These are phyloP conservation scores for Alternaria sp. DNA, from an alignment of 2,329 filamentous ascomycete genomes.

Conservation along the genomic window DNA sequence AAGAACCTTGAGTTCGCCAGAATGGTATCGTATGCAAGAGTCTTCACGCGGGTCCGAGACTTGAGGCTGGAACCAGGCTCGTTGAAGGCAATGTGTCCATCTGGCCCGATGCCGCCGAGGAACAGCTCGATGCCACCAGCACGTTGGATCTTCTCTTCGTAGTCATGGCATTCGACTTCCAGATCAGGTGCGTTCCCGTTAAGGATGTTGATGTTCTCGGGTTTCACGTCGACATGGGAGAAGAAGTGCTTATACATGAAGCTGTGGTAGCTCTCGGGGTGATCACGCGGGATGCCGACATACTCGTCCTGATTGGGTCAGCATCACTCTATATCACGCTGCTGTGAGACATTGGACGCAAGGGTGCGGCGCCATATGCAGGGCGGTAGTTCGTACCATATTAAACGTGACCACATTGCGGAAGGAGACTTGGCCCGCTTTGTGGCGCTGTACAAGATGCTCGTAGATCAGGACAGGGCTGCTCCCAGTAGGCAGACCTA, in stretches of 20 bases:
- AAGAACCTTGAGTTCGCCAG: constrained; percentile 87
- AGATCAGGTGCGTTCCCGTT: constrained; percentile 80
- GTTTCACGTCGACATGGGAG: constrained; percentile 80
- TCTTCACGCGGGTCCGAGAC: constrained; percentile 83
- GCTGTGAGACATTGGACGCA: constrained; percentile 26
- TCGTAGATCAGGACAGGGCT: constrained; percentile 81
- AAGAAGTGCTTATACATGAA: constrained; percentile 97
- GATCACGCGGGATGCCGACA: constrained; percentile 79
- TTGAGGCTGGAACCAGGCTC: constrained; percentile 81
- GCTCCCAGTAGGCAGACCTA: constrained; percentile 83
- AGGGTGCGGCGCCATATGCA: constrained; percentile 17
- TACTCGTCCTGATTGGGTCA: constrained; percentile 73
- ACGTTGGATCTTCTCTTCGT: constrained; percentile 77
- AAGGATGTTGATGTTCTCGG: constrained; percentile 82
- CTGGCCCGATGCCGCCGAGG: constrained; percentile 82
- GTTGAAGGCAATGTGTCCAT: constrained; percentile 91
- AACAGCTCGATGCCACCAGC: constrained; percentile 85
- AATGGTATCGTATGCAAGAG: constrained; percentile 84
- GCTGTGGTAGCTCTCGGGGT: constrained; percentile 85
- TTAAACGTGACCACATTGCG: constrained; percentile 91
- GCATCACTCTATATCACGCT: constrained; percentile 19
- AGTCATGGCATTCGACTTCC: constrained; percentile 76
- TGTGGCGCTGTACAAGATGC: constrained; percentile 73
- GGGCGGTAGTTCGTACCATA: constrained; percentile 65
- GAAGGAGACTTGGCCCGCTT: constrained; percentile 78